Base-by-base conservation (phyloP, 179 eudicot species). In the Kewa caespitosa region DNA sequence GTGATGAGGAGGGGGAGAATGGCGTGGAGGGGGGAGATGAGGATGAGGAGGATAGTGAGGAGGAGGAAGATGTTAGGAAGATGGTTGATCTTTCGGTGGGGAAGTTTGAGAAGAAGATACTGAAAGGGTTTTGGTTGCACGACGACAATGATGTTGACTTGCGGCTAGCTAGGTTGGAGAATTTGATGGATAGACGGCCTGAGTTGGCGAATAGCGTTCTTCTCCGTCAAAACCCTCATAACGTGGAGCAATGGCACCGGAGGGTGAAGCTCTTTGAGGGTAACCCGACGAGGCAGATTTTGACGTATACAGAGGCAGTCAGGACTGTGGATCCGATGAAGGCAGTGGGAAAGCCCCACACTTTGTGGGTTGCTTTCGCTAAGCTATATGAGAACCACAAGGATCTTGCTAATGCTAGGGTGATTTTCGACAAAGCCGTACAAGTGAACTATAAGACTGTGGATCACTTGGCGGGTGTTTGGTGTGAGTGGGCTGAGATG, bases 401-500 rank as follows among this genome's bases (percentile, higher is more conserved):
- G 37, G 99, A 91, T 85, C 79, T 91, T 73, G 85, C 74, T 38
- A 93, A 95, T 89, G 93, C 97, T 38, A 83, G 97, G 67, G 97
- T 95, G 36, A 91, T 95, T 6, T 95, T 91, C 69, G 97, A 95
- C 46, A 93, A 95, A 75, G 97, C 97, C 15, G 99, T 95, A 71
- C 99, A 95, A 76, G 99, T 95, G 6, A 90, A 89, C 54, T 95
- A 88, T 74, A 95, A 89, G 74, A 78, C 92, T 5, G 92, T 93
- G 68, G 99, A 95, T 83, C 92, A 95, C 83, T 80, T 95, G 73
- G 99, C 97, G 38, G 90, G 97, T 78, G 80, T 95, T 31, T 95
- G 97, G 97, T 95, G 97, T 81, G 99, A 92, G 57, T 95, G 99
- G 97, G 99, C 97, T 18, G 99, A 95, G 81, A 93, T 93, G 97